Evolutionary conservation across 352 stramenopile species (phyloP).

Genomic region (Globisporangium echinulatum): DNA sequence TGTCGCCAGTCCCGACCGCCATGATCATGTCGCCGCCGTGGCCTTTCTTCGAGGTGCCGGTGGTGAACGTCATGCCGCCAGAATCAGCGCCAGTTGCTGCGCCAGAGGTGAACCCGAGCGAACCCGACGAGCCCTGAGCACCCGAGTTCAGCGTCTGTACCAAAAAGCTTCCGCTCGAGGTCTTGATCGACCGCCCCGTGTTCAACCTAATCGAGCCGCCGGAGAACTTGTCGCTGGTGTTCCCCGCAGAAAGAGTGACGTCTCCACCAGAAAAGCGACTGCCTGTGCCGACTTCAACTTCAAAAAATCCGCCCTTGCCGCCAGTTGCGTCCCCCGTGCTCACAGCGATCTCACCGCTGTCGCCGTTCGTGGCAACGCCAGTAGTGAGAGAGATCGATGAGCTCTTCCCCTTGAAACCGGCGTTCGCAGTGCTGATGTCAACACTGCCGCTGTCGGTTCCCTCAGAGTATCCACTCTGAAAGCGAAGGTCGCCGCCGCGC

Average conservation of each 20-base stretch:
- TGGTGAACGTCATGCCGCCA: constrained; percentile 26
- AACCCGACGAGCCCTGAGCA: constrained; percentile 43
- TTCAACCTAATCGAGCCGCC: constrained; percentile 46
- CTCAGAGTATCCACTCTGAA: constrained; percentile 47
- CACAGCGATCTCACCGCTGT: constrained; percentile 59
- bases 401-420: constrained; percentile 49
- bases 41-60: constrained; percentile 28
- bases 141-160: constrained; percentile 55
- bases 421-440: constrained; percentile 42
- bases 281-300: constrained; percentile 45
- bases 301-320: constrained; percentile 57
- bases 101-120: constrained; percentile 29
- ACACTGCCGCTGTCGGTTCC: constrained; percentile 46
- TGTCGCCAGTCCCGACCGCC: constrained; percentile 25
- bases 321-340: constrained; percentile 43
- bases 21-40: constrained; percentile 35
- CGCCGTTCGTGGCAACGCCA: constrained; percentile 46
- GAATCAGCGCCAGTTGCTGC: constrained; percentile 26
- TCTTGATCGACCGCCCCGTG: constrained; percentile 48
- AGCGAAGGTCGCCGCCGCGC: constrained; percentile 43
- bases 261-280: constrained; percentile 47
- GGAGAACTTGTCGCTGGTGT: constrained; percentile 45
- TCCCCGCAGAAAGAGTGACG: constrained; percentile 58
- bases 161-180: constrained; percentile 48
- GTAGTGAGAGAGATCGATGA: constrained; percentile 43